These are phyloP conservation scores for Hysterium pulicare DNA, from an alignment of 2,329 filamentous ascomycete genomes.

Conservation along the genomic window DNA sequence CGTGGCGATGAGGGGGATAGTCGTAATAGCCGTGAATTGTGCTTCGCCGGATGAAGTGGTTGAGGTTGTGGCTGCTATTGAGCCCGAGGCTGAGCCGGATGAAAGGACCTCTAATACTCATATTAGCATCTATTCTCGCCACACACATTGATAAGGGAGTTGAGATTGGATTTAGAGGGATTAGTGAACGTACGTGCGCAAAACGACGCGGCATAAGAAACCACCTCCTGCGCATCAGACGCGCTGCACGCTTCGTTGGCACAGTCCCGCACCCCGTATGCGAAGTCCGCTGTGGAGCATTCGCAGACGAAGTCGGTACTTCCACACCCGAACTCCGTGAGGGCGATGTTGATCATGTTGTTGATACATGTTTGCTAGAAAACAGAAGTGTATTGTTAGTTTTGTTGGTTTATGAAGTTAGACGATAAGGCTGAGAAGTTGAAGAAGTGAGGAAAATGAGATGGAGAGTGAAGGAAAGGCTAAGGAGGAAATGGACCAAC, in stretches of 20 bases:
- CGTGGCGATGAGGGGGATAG: slow-evolving; percentile 17
- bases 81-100: slow-evolving; percentile 11
- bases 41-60: slow-evolving; percentile 7
- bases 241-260: slow-evolving; percentile 38
- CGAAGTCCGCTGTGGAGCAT: slow-evolving; percentile 43
- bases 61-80: slow-evolving; percentile 9
- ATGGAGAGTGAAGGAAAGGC: neutral
- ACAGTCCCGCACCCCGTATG: slow-evolving; percentile 49
- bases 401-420: too few relatives aligned
- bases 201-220: slow-evolving; percentile 30
- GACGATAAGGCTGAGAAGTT: too few relatives aligned
- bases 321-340: slow-evolving; percentile 38
- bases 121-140: slow-evolving; percentile 3
- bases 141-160: too few relatives aligned
- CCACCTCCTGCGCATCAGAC: slow-evolving; percentile 23
- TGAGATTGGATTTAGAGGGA: neutral
- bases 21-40: slow-evolving; percentile 14
- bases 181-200: slow-evolving; percentile 25
- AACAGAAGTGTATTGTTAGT: too few relatives aligned
- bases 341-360: slow-evolving; percentile 45
- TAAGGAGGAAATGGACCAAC: too few relatives aligned
- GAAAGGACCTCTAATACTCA: slow-evolving; percentile 8
- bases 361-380: slow-evolving; percentile 40
- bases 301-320: slow-evolving; percentile 40
- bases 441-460: too few relatives aligned